These are phyloP conservation scores for Xylaria sp. DNA, from an alignment of 2,329 filamentous ascomycete genomes.

Conservation along the genomic window DNA sequence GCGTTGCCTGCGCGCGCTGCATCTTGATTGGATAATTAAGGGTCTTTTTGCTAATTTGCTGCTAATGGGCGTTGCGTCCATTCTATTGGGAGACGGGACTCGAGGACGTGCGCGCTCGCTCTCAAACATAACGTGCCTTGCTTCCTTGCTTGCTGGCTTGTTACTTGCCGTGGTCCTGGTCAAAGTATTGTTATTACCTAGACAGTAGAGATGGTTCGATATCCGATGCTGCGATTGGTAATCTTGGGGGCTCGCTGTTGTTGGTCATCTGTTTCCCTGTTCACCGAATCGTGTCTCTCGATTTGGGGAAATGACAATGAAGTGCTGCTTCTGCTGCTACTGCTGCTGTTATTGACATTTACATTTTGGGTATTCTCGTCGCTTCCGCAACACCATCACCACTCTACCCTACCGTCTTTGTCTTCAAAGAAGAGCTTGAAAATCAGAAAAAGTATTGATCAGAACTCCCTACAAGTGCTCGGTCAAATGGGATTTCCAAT, in stretches of 20 bases:
- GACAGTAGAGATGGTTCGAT: not conserved
- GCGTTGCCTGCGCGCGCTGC: not conserved
- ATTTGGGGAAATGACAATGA: constrained; percentile 8
- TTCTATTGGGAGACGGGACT: constrained; percentile 10
- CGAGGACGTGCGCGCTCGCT: constrained; percentile 7
- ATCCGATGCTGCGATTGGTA: not conserved
- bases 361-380: constrained; percentile 6
- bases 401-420: constrained; percentile 6
- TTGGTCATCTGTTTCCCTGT: constrained; percentile 7
- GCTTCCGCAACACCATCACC: constrained; percentile 1
- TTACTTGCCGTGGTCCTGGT: constrained; percentile 3
- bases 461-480: constrained; percentile 7
- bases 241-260: not conserved
- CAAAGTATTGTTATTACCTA: not conserved
- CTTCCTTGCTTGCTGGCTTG: constrained; percentile 22
- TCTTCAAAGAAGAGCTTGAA: constrained; percentile 4
- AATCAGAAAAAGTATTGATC: not conserved
- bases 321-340: not conserved
- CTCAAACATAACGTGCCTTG: constrained; percentile 30
- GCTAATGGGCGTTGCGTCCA: not conserved
- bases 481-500: not conserved
- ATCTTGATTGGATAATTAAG: constrained; percentile 25
- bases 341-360: not conserved
- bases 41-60: not conserved
- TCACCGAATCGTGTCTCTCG: constrained; percentile 5